Conservation (phyloP, 2,329 filamentous ascomycete genomes). For the Penicillium sp. region DNA sequence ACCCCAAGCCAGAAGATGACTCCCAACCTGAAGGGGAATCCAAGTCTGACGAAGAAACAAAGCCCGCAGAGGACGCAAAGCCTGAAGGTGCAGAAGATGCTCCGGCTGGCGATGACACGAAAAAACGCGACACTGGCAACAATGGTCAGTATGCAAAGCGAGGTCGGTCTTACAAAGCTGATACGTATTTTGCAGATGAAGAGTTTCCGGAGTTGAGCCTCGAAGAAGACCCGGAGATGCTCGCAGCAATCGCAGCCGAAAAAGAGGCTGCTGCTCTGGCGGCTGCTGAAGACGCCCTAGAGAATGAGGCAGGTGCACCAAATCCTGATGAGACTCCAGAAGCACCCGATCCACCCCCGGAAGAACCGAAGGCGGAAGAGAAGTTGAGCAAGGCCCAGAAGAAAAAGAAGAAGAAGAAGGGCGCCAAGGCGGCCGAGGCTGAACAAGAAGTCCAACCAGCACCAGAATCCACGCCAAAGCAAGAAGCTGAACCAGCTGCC, state of each 20-base stretch:
- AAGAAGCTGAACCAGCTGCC: constrained; percentile 15
- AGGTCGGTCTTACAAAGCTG: neutral
- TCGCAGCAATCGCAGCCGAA: constrained; percentile 34
- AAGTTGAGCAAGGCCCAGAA: constrained; percentile 13
- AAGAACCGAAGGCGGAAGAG: constrained; percentile 7
- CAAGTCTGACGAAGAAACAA: neutral
- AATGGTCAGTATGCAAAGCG: constrained; percentile 22
- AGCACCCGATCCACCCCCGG: constrained; percentile 4
- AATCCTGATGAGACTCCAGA: neutral
- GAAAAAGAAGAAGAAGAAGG: constrained; percentile 12
- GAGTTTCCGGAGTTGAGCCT: constrained; percentile 35
- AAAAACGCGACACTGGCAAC: constrained; percentile 14
- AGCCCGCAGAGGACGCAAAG: neutral
- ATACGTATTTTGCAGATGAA: constrained; percentile 25
- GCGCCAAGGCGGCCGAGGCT: neutral
- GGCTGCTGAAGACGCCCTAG: constrained; percentile 33
- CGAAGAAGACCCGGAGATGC: constrained; percentile 28
- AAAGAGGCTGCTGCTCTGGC: constrained; percentile 34
- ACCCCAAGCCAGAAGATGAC: neutral
- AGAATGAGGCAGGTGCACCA: constrained; percentile 18
- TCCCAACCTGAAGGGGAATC: neutral
- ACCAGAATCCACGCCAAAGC: constrained; percentile 18
- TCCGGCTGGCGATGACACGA: neutral
- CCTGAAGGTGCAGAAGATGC: constrained; percentile 7
- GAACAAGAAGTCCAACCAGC: constrained; percentile 13